Conservation (phyloP, 2,329 filamentous ascomycete species). For the Raffaelea deltoideospora region DNA sequence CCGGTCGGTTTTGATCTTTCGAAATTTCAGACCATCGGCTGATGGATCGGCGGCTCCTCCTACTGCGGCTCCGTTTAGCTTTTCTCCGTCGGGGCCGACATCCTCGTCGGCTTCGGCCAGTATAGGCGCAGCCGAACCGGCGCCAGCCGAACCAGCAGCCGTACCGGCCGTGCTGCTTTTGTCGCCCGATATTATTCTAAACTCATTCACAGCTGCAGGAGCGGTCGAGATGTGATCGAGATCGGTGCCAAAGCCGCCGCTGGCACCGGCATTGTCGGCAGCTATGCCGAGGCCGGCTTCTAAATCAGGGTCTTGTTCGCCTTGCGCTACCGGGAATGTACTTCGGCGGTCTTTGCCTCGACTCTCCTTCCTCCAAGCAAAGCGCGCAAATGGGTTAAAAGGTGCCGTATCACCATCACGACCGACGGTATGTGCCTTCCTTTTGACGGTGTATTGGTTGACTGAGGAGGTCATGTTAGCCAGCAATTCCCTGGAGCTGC, state of each 20-base stretch:
- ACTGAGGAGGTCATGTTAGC: constrained; percentile 19
- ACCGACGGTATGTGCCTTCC: constrained; percentile 26
- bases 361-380: constrained; percentile 19
- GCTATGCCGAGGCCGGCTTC: constrained; percentile 16
- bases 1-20: constrained; percentile 13
- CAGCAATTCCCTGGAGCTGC: too few species aligned
- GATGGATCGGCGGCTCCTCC: too few species aligned
- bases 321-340: constrained; percentile 16
- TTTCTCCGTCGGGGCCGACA: too few species aligned
- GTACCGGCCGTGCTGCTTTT: too few species aligned
- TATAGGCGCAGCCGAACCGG: too few species aligned
- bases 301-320: constrained; percentile 18
- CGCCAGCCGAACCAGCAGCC: too few species aligned
- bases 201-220: too few species aligned
- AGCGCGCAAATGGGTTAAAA: constrained; percentile 30
- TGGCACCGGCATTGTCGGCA: constrained; percentile 6
- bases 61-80: too few species aligned
- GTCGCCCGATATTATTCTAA: too few species aligned
- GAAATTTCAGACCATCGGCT: constrained; percentile 8
- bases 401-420: constrained; percentile 21
- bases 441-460: constrained; percentile 29
- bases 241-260: constrained; percentile 14
- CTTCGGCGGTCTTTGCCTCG: constrained; percentile 13
- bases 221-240: constrained; percentile 21
- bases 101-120: too few species aligned